A percentile compares a stretch with the other conserved stretches of the same genome.
These are phyloP conservation scores for Lactarius pseudohatsudake DNA, from an alignment of 768 basidiomycete genomes.

Conservation along the genomic window DNA sequence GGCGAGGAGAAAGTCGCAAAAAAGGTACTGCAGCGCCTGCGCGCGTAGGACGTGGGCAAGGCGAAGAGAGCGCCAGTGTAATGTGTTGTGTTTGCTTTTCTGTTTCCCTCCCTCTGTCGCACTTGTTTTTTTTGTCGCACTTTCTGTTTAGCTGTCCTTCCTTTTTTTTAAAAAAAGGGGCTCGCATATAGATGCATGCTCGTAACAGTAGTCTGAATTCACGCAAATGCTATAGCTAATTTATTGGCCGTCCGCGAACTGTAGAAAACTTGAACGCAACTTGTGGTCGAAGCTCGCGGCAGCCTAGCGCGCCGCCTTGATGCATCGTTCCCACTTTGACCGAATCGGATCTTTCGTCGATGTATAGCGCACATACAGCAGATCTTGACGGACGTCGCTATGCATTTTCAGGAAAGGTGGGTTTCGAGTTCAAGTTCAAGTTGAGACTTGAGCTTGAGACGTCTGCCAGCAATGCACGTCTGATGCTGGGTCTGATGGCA, in stretches of 20 bases:
- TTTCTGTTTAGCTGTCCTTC: no score
- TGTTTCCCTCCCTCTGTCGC: background rate
- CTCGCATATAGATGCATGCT: background rate
- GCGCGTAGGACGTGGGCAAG: conserved; percentile 4
- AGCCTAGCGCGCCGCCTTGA: background rate
- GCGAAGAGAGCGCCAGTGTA: background rate
- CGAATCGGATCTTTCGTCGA: background rate
- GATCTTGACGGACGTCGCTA: background rate
- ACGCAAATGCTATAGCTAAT: no score
- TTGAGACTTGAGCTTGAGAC: no score
- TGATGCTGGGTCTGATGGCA: background rate
- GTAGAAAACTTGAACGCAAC: no score
- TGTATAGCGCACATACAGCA: background rate
- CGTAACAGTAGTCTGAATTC: background rate
- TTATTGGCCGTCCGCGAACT: no score
- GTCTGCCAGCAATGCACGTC: no score
- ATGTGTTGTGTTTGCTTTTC: background rate
- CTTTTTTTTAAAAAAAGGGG: no score
- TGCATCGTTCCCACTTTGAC: background rate
- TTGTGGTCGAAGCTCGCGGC: no score
- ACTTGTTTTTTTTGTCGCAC: background rate
- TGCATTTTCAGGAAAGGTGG: background rate
- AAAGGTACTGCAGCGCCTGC: conserved; percentile 30
- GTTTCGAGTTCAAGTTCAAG: no score
- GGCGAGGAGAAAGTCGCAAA: conserved; percentile 31